Base-by-base conservation (phyloP, 192 early-diverging fungal genomes). In the Rhizophagus prolifer region DNA sequence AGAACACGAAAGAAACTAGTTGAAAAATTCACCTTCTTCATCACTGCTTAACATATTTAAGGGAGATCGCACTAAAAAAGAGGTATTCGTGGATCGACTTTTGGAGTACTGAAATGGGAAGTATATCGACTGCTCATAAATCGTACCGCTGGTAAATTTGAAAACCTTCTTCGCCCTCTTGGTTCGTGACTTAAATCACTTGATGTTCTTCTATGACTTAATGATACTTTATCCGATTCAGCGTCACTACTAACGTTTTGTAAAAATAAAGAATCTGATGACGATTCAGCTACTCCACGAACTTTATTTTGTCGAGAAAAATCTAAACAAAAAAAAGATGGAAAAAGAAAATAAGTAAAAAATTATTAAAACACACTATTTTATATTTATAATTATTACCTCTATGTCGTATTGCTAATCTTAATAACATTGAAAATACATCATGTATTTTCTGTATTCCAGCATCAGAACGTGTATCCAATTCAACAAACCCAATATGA, bases 341-440 rank as follows among this genome's bases (percentile, higher is more conserved):
- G 28, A 12, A 62, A 26, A 9, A 3, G 9, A 63, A 28, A 26
- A 63, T 26, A 26, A 63, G 30, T 30, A 63, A 28, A 28, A n/a
- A n/a, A n/a, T n/a, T n/a, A n/a, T n/a, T n/a, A n/a, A n/a, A n/a
- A n/a, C n/a, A n/a, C n/a, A n/a, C n/a, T n/a, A n/a, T n/a, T n/a
- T n/a, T n/a, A n/a, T n/a, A n/a, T n/a, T n/a, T n/a, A n/a, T n/a
- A n/a, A n/a, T n/a, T n/a, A n/a, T n/a, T n/a, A n/a, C 61, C 70
- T 50, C 70, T n/a, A 21, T 58, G 70, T 19, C 70, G 28, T 47
- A 71, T 71, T 19, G 70, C 28, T 31, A 71, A 58, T 30, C 44
- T 47, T 31, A 71, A 21, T 14, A 71, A 31, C 70, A 71, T 71
- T 14, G 70, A 71, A 31, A 71, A 71, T 26, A 71, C 70, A 31